These are phyloP conservation scores for Macaranga tanarius DNA, from an alignment of 441 rosid species.

Conservation along the genomic window DNA sequence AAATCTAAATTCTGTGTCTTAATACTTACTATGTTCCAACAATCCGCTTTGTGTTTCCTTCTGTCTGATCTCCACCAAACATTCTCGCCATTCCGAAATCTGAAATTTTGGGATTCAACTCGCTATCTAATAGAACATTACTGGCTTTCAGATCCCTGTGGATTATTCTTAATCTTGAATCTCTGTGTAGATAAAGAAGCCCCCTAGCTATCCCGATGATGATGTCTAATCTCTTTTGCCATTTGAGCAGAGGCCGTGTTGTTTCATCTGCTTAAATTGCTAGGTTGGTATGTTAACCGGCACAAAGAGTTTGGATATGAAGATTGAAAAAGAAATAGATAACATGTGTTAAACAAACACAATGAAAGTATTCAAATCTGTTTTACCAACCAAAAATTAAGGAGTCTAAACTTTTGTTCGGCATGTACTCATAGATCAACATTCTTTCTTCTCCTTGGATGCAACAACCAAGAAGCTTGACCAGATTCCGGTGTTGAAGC, in stretches of 20 bases:
- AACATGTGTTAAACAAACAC: not conserved
- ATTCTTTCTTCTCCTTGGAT: constrained; percentile 43
- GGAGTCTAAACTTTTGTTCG: constrained; percentile 45
- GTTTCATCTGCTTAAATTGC: constrained; percentile 33
- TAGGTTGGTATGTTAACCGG: not conserved
- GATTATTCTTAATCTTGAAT: constrained; percentile 60
- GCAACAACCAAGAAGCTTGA: constrained; percentile 43
- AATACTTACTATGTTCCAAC: constrained; percentile 65
- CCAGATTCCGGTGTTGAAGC: constrained; percentile 51
- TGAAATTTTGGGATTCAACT: constrained; percentile 56
- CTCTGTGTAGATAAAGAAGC: constrained; percentile 56
- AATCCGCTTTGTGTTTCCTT: constrained; percentile 48
- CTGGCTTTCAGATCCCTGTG: constrained; percentile 74
- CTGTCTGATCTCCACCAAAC: constrained; percentile 53
- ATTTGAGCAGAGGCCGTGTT: constrained; percentile 28
- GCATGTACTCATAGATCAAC: constrained; percentile 49
- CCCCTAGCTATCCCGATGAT: constrained; percentile 60
- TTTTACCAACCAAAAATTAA: constrained; percentile 39
- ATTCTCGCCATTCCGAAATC: constrained; percentile 75
- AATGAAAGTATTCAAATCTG: not conserved
- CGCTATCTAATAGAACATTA: constrained; percentile 50
- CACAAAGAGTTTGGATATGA: too few relatives aligned
- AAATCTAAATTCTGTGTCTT: too few relatives aligned
- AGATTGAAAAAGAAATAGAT: too few relatives aligned
- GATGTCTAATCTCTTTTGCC: constrained; percentile 50